Percentiles rank a stretch among this genome's conserved stretches.
Evolutionary conservation across 139 green algal genomes (phyloP).

Genomic region (Dunaliella sp.): DNA sequence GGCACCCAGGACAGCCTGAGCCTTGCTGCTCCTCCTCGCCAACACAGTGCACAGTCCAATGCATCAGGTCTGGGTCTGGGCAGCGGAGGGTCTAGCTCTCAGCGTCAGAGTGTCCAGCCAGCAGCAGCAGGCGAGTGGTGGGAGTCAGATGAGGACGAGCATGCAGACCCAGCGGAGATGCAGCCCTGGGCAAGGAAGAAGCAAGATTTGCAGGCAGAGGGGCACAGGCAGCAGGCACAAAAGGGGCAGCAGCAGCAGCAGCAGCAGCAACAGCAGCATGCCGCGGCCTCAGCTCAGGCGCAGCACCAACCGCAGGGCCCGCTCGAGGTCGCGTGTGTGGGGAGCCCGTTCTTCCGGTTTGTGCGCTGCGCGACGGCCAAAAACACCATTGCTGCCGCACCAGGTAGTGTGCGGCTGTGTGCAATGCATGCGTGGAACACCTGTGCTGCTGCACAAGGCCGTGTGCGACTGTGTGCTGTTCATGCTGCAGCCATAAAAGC

Average conservation of each 20-base stretch:
- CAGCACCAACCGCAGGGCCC: not conserved
- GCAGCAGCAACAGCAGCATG: no score
- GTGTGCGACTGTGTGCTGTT: no score
- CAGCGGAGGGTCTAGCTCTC: no score
- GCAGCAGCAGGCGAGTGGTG: no score
- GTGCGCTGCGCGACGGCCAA: conserved; percentile 1
- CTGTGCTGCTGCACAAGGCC: no score
- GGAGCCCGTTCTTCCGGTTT: not conserved
- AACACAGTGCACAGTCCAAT: no score
- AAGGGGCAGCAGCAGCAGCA: not conserved
- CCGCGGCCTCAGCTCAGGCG: not conserved
- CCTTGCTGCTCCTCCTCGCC: no score
- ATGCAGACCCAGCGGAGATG: not conserved
- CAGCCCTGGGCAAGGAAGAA: not conserved
- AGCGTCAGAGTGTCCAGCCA: no score
- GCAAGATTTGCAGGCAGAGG: not conserved
- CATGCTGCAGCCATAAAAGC: no score
- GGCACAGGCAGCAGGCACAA: not conserved
- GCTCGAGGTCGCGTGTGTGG: conserved; percentile 9
- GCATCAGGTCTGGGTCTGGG: no score
- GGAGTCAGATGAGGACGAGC: not conserved
- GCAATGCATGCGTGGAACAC: no score
- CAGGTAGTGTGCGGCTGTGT: no score
- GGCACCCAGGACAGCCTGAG: not conserved
- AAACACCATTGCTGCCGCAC: not conserved